Evolutionary conservation across 306 rosid genomes (phyloP).

Genomic region (Albizia julibrissin): DNA sequence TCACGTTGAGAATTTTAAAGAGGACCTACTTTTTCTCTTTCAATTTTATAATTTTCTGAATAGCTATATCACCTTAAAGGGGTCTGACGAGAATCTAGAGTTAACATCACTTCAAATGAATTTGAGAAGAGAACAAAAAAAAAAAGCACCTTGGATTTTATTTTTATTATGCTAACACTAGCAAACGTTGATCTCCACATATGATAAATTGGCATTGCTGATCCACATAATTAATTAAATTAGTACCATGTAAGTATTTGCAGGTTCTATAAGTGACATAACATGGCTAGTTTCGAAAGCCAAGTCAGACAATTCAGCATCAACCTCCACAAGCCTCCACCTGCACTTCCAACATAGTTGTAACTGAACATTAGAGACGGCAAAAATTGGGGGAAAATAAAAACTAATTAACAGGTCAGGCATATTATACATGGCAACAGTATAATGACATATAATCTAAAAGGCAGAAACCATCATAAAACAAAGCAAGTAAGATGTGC

Average conservation of each 20-base stretch:
- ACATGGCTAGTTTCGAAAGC: slow-evolving; percentile 71
- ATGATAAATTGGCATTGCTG: slow-evolving; percentile 5
- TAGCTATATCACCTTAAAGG: slow-evolving; percentile 7
- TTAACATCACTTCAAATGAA: slow-evolving; percentile 17
- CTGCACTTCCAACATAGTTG: slow-evolving; percentile 46
- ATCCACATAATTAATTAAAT: slow-evolving; percentile 8
- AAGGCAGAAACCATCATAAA: slow-evolving; percentile 9
- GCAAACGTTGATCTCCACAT: not conserved
- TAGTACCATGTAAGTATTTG: slow-evolving; percentile 90
- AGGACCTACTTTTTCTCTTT: not conserved
- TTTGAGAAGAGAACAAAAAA: slow-evolving; percentile 2
- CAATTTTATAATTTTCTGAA: not conserved
- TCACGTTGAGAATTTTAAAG: not conserved
- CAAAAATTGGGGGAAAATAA: not conserved
- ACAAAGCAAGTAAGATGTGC: not conserved
- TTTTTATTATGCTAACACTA: slow-evolving; percentile 9
- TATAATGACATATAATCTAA: not conserved
- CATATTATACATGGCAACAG: slow-evolving; percentile 4
- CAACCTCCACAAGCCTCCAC: slow-evolving; percentile 86
- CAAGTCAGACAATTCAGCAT: slow-evolving; percentile 77
- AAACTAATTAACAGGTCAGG: not conserved
- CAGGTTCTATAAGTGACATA: slow-evolving; percentile 87
- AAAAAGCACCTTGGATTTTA: not conserved
- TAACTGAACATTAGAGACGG: slow-evolving; percentile 29
- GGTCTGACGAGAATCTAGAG: slow-evolving; percentile 8